These are phyloP conservation scores for Yamagishiella unicocca DNA, from an alignment of 139 green algal species.

Conservation along the genomic window DNA sequence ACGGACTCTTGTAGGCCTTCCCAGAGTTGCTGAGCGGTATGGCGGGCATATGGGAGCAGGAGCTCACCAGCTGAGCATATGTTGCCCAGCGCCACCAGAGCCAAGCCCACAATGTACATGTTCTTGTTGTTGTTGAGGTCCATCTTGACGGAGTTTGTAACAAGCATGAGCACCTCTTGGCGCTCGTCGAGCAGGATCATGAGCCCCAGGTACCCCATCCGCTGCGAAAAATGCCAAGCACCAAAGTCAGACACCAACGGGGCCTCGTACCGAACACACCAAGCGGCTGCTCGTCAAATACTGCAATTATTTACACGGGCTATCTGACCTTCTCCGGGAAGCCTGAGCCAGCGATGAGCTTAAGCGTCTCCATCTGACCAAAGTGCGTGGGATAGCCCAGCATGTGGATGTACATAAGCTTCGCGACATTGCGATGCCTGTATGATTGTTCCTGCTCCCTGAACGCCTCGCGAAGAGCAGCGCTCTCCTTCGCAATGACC, in stretches of 20 bases:
- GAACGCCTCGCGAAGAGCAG: slow-evolving; percentile 92
- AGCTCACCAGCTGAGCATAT: slow-evolving; percentile 88
- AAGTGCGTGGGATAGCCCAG: slow-evolving; percentile 99
- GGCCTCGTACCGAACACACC: not conserved
- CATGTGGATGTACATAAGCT: slow-evolving; percentile 99
- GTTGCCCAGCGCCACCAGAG: slow-evolving; percentile 95
- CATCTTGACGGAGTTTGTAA: slow-evolving; percentile 99
- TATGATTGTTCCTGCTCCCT: slow-evolving; percentile 80
- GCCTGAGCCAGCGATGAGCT: slow-evolving; percentile 88
- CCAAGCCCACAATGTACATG: slow-evolving; percentile 93
- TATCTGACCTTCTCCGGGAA: slow-evolving; percentile 91
- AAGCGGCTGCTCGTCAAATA: not conserved
- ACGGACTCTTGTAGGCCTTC: too few relatives aligned
- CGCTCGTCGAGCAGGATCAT: slow-evolving; percentile 98
- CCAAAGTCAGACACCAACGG: not conserved
- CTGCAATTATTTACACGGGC: too few relatives aligned
- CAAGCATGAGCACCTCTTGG: slow-evolving; percentile 99
- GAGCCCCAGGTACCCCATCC: slow-evolving; percentile 98
- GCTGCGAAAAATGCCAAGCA: slow-evolving; percentile 57
- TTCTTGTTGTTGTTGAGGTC: slow-evolving; percentile 88
- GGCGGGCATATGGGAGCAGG: not conserved
- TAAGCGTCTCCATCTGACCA: slow-evolving; percentile 99
- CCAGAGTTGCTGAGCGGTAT: too few relatives aligned
- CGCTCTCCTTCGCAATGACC: slow-evolving; percentile 96
- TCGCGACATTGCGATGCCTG: slow-evolving; percentile 95